Percentiles rank a stretch among this genome's conserved stretches.
Conservation (phyloP, 2,329 filamentous ascomycete species). For the Stagonosporopsis vannaccii region DNA sequence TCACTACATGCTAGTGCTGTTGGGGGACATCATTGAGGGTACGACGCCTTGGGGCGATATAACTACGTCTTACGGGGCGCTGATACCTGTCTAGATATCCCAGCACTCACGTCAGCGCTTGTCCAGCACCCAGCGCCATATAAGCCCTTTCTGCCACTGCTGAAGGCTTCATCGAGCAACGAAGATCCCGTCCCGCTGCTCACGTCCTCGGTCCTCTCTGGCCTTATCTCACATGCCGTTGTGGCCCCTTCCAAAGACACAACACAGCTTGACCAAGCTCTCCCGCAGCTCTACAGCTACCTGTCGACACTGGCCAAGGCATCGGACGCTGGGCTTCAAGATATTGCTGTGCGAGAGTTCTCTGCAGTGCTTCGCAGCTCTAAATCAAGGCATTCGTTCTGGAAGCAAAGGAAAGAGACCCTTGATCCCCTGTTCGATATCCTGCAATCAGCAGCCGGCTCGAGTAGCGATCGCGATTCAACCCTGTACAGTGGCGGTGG, state of each 20-base stretch:
- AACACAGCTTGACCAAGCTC: slow-evolving; percentile 72
- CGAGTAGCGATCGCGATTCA: slow-evolving; percentile 73
- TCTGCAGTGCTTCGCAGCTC: slow-evolving; percentile 81
- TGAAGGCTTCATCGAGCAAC: slow-evolving; percentile 82
- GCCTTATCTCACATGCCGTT: slow-evolving; percentile 72
- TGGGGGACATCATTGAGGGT: slow-evolving; percentile 89
- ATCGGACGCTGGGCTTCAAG: slow-evolving; percentile 87
- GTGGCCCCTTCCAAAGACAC: slow-evolving; percentile 66
- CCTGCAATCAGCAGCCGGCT: slow-evolving; percentile 75
- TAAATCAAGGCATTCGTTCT: slow-evolving; percentile 81
- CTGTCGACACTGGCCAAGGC: slow-evolving; percentile 83
- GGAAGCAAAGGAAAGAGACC: slow-evolving; percentile 88
- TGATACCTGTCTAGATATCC: slow-evolving; percentile 68
- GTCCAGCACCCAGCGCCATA: slow-evolving; percentile 73
- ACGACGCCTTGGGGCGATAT: slow-evolving; percentile 24
- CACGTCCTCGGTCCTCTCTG: slow-evolving; percentile 84
- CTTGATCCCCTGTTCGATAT: slow-evolving; percentile 82
- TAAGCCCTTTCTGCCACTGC: slow-evolving; percentile 81
- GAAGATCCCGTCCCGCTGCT: slow-evolving; percentile 90
- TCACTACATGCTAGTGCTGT: slow-evolving; percentile 91
- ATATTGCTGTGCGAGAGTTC: slow-evolving; percentile 93
- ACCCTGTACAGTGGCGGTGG: slow-evolving; percentile 61
- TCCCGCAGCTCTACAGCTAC: slow-evolving; percentile 85
- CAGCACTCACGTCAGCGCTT: slow-evolving; percentile 77
- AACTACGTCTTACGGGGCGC: background rate